phyloP scores from a whole-genome alignment of 345 rosid genomes.

The Stellera chamaejasme region DNA sequence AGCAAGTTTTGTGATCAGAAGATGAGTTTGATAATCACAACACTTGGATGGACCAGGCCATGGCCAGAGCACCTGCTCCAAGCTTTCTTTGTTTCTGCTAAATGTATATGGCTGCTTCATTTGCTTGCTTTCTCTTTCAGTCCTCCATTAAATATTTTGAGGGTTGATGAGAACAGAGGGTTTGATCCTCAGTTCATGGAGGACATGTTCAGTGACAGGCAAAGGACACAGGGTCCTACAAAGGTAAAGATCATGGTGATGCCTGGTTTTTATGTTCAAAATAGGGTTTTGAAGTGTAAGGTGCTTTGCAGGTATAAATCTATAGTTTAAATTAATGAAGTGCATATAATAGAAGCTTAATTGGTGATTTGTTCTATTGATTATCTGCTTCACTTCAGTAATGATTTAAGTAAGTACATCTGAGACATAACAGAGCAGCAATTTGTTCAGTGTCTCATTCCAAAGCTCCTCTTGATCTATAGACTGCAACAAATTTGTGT shows the following conservation, averaged over 20 bases:
- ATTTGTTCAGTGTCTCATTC: too few relatives aligned
- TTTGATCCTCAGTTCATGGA: conserved; percentile 83
- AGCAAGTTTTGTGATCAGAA: conserved; percentile 96
- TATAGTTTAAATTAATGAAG: conserved; percentile 17
- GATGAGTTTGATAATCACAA: conserved; percentile 79
- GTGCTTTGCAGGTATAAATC: conserved; percentile 79
- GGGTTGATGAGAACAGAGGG: conserved; percentile 71
- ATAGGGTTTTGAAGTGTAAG: conserved; percentile 79
- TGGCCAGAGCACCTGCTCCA: conserved; percentile 94
- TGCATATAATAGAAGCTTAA: too few relatives aligned
- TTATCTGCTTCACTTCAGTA: too few relatives aligned
- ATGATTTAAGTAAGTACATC: too few relatives aligned
- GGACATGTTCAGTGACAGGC: conserved; percentile 64
- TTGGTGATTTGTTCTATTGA: too few relatives aligned
- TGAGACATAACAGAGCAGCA: too few relatives aligned
- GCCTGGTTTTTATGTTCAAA: conserved; percentile 88
- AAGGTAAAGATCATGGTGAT: conserved; percentile 85
- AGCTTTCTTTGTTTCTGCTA: conserved; percentile 82
- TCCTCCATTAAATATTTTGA: conserved; percentile 61
- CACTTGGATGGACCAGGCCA: conserved; percentile 71
- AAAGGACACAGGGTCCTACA: conserved; percentile 33
- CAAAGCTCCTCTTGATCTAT: too few relatives aligned
- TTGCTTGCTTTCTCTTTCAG: conserved; percentile 87
- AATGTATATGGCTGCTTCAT: conserved; percentile 94
- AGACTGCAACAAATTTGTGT: too few relatives aligned